Evolutionary conservation across 2,329 filamentous ascomycete species (phyloP), one percentile per base, ranked within the genome.

Genomic region (Xylariaceae sp.): DNA sequence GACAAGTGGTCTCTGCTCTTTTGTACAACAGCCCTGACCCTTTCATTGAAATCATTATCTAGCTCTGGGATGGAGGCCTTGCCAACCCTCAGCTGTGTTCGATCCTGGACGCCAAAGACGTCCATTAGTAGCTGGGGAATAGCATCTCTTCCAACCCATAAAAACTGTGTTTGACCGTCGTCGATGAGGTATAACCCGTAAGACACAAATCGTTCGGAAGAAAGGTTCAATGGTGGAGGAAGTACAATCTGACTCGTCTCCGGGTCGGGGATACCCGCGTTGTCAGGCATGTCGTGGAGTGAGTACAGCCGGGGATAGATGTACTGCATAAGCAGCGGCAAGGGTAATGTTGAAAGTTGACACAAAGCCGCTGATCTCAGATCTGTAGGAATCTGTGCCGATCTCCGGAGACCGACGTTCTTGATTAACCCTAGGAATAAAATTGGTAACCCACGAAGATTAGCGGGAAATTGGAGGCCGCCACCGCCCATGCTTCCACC

Each of bases 101-200:
- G 83, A 65, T 96, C 90, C 34, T 84, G 75, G 9, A 93, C 76
- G 18, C 89, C 91, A 62, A 98, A 98, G 4, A 97, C 91, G 56
- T 98, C 93, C 39, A 77, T 67, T 31, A 97, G 73, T 24, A 98
- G 76, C 60, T 95, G 89, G 1, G 89, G 89, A 19, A 98, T 89
- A 1, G 91, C 85, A 53, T 98, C 91, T 28, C 90, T 83, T 12
- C 93, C 93, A 16, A 97, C 78, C 93, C 93, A 98, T 36, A 98
- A 69, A 76, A 98, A 98, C 63, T 98, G 93, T 4, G 89, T 96
- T 66, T 96, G 91, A 3, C 90, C 90, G 59, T 98, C 93, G 56
- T 98, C 93, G 55, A 98, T 93, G 43, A 98, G 78, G 65, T 98
- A 98, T 15, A 98, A 72, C 19, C 93, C 93, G 60, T 94, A 95